Percentiles rank a stretch among this genome's conserved stretches.
Conservation (phyloP, 257 asterid genomes). For the Przewalskia tangutica region DNA sequence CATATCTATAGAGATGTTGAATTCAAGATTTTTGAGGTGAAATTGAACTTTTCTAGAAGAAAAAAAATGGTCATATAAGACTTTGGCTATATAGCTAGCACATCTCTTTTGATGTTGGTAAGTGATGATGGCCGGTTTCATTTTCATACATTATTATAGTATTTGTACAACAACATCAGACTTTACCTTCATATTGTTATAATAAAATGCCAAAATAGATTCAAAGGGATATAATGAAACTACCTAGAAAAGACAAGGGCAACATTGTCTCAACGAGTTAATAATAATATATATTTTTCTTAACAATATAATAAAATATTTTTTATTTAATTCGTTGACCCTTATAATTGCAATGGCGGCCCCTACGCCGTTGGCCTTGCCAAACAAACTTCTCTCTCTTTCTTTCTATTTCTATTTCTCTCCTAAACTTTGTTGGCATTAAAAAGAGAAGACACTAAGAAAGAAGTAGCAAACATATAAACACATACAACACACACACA, state of each 20-base stretch:
- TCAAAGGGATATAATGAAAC: conserved; percentile 12
- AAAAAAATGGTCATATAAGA: not conserved
- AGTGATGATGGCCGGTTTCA: not conserved
- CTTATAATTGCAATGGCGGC: conserved; percentile 48
- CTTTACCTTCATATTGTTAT: too few relatives aligned
- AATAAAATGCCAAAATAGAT: conserved; percentile 7
- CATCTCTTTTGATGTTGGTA: not conserved
- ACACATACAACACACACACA: not conserved
- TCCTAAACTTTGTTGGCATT: conserved; percentile 36
- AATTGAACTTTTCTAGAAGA: not conserved
- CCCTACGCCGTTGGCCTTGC: conserved; percentile 59
- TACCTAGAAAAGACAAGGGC: conserved; percentile 32
- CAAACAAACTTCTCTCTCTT: conserved; percentile 23
- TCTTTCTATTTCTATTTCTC: conserved; percentile 8
- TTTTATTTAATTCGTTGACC: conserved; percentile 36
- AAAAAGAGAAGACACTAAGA: conserved; percentile 28
- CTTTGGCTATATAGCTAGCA: not conserved
- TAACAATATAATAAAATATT: not conserved
- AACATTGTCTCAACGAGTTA: conserved; percentile 19
- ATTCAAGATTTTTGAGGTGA: not conserved
- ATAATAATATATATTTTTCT: not conserved
- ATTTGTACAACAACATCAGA: too few relatives aligned
- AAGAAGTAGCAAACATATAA: conserved; percentile 10
- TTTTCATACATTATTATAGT: not conserved
- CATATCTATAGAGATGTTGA: not conserved